Base-by-base conservation (phyloP, 176 grass and related monocot species). In the Guadua angustifolia region DNA sequence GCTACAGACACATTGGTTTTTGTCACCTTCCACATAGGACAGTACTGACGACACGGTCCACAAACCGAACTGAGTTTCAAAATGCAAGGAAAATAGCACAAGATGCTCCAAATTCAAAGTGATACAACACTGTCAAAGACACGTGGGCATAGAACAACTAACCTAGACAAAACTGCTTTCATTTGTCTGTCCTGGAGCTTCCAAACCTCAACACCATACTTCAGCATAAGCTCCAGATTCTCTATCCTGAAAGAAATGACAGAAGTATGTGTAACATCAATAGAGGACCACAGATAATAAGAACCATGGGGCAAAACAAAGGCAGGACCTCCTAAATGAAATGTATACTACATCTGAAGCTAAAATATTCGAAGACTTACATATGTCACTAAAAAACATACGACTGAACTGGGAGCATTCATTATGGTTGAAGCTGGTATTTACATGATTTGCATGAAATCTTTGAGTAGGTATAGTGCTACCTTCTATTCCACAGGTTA, bases 191-290 rank as follows among this genome's bases (percentile, higher is more conserved):
- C 95, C 69, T 94, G 66, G 21, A 92, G 89, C 82, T 99, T 99
- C 93, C 93, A 99, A 69, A 99, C 91, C 76, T 99, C 96, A 66
- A 91, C 89, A 57, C 91, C 87, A 69, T 99, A 76, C 82, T 92
- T 95, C 65, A 99, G 88, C 83, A 92, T 90, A 65, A 99, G 81
- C 77, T 99, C 96, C 63, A 99, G 87, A 86, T 99, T 99, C 81
- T 99, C 96, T 77, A 99, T 99, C 88, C 96, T 99, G 88, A 59
- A 60, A 81, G 71, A 29, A 62, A 78, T 57, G 61, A 62, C 6
- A 58, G 65, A 78, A 49, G 29, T 70, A 49, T 85, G 24, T 79
- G 55, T 35, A 14, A 63, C 44, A 50, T 55, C 14, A 75, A 65
- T 75, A 67, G 29, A 32, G 2, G 44, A 52, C 2, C 47, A 42